phyloP scores from a whole-genome alignment of 257 asterid genomes.

The Mentha longifolia region DNA sequence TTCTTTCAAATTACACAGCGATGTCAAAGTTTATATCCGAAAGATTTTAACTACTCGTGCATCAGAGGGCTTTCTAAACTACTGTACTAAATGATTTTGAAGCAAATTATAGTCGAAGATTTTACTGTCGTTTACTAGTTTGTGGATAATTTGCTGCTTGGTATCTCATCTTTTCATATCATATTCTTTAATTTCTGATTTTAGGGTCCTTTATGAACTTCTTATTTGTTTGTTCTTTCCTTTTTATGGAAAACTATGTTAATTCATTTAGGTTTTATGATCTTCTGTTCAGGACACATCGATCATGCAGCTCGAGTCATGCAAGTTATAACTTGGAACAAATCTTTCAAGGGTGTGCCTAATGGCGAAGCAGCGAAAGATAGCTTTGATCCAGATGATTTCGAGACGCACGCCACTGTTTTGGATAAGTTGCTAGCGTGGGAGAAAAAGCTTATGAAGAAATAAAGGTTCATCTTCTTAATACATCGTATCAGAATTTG shows the following conservation, averaged over 20 bases:
- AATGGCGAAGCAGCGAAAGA: conserved; percentile 64
- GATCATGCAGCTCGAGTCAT: conserved; percentile 95
- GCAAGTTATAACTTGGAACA: conserved; percentile 98
- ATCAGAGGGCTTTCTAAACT: neutral
- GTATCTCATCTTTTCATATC: neutral
- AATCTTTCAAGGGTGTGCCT: conserved; percentile 73
- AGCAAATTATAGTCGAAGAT: neutral
- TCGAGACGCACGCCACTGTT: conserved; percentile 92
- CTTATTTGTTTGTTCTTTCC: too few relatives aligned
- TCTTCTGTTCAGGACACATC: conserved; percentile 73
- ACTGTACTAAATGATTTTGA: neutral
- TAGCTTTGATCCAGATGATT: conserved; percentile 63
- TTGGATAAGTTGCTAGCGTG: conserved; percentile 95
- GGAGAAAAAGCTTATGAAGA: conserved; percentile 99
- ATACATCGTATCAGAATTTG: neutral
- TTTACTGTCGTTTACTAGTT: conserved; percentile 10
- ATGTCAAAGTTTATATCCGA: neutral
- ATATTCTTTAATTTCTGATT: neutral
- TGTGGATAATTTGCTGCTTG: conserved; percentile 7
- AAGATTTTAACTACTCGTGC: neutral
- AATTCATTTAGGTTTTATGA: conserved; percentile 2
- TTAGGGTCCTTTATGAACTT: neutral
- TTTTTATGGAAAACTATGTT: neutral
- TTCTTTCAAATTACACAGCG: neutral
- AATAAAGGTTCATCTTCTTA: conserved; percentile 66